These are phyloP conservation scores for Exophiala oligosperma DNA, from an alignment of 2,329 filamentous ascomycete genomes.

Conservation along the genomic window DNA sequence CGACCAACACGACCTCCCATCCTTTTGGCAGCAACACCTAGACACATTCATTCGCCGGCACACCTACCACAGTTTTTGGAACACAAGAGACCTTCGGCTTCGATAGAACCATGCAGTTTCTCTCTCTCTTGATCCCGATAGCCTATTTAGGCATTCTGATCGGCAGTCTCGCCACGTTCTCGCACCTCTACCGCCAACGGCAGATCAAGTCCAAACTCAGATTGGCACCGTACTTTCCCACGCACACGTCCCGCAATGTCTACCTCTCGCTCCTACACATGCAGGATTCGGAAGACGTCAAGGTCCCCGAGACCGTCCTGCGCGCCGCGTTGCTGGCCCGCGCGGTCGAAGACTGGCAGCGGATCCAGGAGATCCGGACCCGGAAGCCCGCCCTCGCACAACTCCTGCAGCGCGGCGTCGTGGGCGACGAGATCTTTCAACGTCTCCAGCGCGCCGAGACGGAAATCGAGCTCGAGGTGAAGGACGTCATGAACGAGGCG, in stretches of 20 bases:
- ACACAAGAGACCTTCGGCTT: neutral
- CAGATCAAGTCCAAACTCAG: slow-evolving; percentile 81
- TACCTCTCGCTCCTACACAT: slow-evolving; percentile 91
- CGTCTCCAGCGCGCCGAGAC: slow-evolving; percentile 89
- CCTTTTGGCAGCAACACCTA: neutral
- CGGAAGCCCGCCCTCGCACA: slow-evolving; percentile 85
- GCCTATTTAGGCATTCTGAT: slow-evolving; percentile 86
- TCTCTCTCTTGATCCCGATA: slow-evolving; percentile 80
- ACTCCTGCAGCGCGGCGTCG: slow-evolving; percentile 83
- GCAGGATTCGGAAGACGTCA: slow-evolving; percentile 52
- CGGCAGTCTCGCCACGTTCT: slow-evolving; percentile 88
- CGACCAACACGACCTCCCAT: neutral
- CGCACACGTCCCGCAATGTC: slow-evolving; percentile 88
- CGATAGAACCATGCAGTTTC: slow-evolving; percentile 14
- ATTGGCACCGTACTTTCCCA: slow-evolving; percentile 90
- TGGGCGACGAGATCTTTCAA: slow-evolving; percentile 95
- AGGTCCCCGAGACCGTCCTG: slow-evolving; percentile 79
- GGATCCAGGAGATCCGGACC: slow-evolving; percentile 83
- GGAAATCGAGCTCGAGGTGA: slow-evolving; percentile 94
- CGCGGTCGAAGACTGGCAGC: slow-evolving; percentile 88
- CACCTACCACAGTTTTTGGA: neutral
- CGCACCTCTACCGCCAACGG: slow-evolving; percentile 86
- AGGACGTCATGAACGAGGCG: slow-evolving; percentile 85
- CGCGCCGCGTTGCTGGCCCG: slow-evolving; percentile 85
- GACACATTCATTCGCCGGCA: neutral